A percentile compares a stretch with the other conserved stretches of the same genome.
Conservation (phyloP, 805 yeast genomes). For the Nakazawaea sp. region DNA sequence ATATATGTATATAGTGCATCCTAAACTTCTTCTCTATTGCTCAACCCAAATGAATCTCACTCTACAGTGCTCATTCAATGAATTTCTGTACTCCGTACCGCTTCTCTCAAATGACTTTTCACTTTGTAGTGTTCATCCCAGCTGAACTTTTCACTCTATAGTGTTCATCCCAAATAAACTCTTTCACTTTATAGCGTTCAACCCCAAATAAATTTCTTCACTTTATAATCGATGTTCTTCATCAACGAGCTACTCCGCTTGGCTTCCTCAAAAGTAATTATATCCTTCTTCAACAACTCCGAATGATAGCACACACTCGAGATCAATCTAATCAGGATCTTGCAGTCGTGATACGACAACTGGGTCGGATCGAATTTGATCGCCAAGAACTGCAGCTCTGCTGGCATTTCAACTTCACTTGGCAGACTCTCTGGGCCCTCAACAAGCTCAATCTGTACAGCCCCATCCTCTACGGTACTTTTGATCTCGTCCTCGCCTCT, state of each 20-base stretch:
- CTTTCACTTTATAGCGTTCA: conserved; percentile 8
- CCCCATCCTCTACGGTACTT: conserved; percentile 1
- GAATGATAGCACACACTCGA: conserved; percentile 17
- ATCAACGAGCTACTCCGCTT: conserved; percentile 24
- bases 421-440: neutral
- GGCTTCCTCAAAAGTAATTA: conserved; percentile 29
- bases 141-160: too few relatives aligned
- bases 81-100: too few relatives aligned
- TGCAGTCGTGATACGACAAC: conserved; percentile 13
- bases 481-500: conserved; percentile 5
- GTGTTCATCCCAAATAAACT: too few relatives aligned
- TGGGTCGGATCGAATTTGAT: conserved; percentile 15
- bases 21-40: too few relatives aligned
- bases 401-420: neutral
- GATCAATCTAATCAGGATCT: conserved; percentile 13
- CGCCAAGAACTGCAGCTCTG: conserved; percentile 5
- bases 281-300: conserved; percentile 22
- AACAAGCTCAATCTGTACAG: neutral
- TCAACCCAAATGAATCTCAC: too few relatives aligned
- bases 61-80: too few relatives aligned
- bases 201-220: conserved; percentile 34
- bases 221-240: conserved; percentile 25
- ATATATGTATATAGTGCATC: too few relatives aligned
- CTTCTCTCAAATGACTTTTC: too few relatives aligned
- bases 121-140: too few relatives aligned